Evolutionary conservation across 768 basidiomycete species (phyloP).

Genomic region (Termitomyces heimii): DNA sequence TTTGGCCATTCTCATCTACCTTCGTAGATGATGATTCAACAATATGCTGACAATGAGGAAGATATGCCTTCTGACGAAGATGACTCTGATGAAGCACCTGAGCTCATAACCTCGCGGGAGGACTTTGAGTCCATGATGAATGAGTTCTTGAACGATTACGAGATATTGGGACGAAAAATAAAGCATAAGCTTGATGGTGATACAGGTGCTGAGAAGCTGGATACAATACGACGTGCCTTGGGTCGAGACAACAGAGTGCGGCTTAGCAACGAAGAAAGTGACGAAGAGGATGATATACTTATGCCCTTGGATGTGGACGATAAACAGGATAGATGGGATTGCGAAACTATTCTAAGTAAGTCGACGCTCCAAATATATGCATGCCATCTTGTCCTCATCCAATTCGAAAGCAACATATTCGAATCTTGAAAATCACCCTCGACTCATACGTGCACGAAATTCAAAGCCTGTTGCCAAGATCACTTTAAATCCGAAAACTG

Average conservation of each 20-base stretch:
- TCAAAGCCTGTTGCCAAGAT: slow-evolving; percentile 56
- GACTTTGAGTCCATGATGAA: slow-evolving; percentile 91
- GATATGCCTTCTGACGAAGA: slow-evolving; percentile 24
- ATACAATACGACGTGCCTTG: slow-evolving; percentile 71
- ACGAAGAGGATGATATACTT: slow-evolving; percentile 36
- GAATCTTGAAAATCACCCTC: slow-evolving; percentile 97
- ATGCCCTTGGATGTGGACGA: slow-evolving; percentile 43
- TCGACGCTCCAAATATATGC: slow-evolving; percentile 8
- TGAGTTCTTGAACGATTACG: slow-evolving; percentile 89
- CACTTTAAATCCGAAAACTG: slow-evolving; percentile 67
- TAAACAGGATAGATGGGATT: slow-evolving; percentile 86
- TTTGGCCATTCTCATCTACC: background rate
- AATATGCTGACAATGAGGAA: slow-evolving; percentile 62
- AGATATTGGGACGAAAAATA: slow-evolving; percentile 85
- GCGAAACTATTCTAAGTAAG: slow-evolving; percentile 91
- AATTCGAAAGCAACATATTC: slow-evolving; percentile 74
- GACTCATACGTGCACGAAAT: slow-evolving; percentile 69
- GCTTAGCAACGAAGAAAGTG: slow-evolving; percentile 33
- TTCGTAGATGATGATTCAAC: slow-evolving; percentile 63
- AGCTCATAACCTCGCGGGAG: slow-evolving; percentile 74
- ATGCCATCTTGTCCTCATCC: background rate
- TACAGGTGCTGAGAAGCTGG: slow-evolving; percentile 72
- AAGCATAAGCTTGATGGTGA: slow-evolving; percentile 69
- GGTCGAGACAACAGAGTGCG: slow-evolving; percentile 61
- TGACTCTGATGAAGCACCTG: slow-evolving; percentile 57